Percentiles rank a stretch among this genome's conserved stretches.
Conservation (phyloP, 1,139 yeast species). For the Geotrichum candidum region DNA sequence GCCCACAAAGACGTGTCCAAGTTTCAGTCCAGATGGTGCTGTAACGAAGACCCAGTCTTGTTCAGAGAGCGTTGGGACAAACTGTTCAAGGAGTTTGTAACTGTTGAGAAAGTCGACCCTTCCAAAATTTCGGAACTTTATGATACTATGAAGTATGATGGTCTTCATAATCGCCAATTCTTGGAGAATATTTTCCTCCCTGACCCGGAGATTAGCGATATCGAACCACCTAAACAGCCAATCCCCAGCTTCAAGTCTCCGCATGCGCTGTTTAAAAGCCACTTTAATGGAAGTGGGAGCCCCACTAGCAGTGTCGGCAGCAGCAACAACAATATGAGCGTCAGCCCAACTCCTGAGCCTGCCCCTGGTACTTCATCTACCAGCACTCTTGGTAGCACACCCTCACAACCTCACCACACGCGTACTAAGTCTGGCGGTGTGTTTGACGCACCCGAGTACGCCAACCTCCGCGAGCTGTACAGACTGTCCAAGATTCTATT, state of each 20-base stretch:
- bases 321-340: not conserved
- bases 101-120: slow-evolving; percentile 96
- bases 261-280: slow-evolving; percentile 1
- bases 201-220: slow-evolving; percentile 40
- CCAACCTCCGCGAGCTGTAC: slow-evolving; percentile 79
- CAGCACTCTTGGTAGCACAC: not conserved
- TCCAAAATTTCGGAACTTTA: slow-evolving; percentile 92
- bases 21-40: slow-evolving; percentile 87
- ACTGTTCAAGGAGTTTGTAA: slow-evolving; percentile 82
- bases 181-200: slow-evolving; percentile 76
- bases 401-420: slow-evolving; percentile 5
- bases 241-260: slow-evolving; percentile 37
- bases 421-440: slow-evolving; percentile 29
- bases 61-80: slow-evolving; percentile 98
- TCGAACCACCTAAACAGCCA: slow-evolving; percentile 33
- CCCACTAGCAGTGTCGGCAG: not conserved
- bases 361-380: not conserved
- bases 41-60: slow-evolving; percentile 87
- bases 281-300: not conserved
- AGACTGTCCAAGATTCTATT: slow-evolving; percentile 86
- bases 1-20: slow-evolving; percentile 56
- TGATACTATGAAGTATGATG: slow-evolving; percentile 98
- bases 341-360: not conserved
- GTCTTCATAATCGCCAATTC: slow-evolving; percentile 87
- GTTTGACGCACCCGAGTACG: slow-evolving; percentile 76